Evolutionary conservation across 345 rosid species (phyloP).

Genomic region (Syzygium aqueum): DNA sequence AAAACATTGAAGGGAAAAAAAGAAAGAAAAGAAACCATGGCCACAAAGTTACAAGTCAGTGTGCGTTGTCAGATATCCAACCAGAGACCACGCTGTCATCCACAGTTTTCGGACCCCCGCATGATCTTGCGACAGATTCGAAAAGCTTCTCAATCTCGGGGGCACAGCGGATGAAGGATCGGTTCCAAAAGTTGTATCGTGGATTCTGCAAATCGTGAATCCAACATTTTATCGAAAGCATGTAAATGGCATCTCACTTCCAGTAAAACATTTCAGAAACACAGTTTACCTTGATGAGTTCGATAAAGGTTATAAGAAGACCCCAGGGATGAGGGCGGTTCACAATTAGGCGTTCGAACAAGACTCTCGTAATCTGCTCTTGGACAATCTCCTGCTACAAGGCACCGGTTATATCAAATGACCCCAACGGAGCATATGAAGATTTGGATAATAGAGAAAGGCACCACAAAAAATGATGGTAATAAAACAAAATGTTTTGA

Average conservation of each 20-base stretch:
- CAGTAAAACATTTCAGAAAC: background rate
- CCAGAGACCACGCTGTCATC: conserved; percentile 33
- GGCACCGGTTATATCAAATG: background rate
- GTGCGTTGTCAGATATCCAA: conserved; percentile 37
- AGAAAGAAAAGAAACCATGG: background rate
- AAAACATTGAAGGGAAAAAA: background rate
- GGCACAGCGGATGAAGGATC: conserved; percentile 36
- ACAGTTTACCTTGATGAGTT: conserved; percentile 68
- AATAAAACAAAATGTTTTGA: background rate
- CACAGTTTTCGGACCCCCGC: conserved; percentile 41
- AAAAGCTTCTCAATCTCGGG: conserved; percentile 50
- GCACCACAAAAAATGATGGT: background rate
- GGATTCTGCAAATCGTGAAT: conserved; percentile 25
- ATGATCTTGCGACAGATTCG: conserved; percentile 39
- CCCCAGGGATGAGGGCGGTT: conserved; percentile 99
- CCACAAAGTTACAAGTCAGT: conserved; percentile 7
- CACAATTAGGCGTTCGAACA: conserved; percentile 91
- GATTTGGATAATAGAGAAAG: background rate
- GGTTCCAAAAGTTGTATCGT: conserved; percentile 39
- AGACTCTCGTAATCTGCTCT: conserved; percentile 95
- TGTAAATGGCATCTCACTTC: background rate
- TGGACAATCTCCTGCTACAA: conserved; percentile 74
- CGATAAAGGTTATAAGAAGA: conserved; percentile 93
- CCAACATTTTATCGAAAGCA: background rate
- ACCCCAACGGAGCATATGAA: background rate